Evolutionary conservation across 306 rosid genomes (phyloP).

Genomic region (Potentilla sterilis): DNA sequence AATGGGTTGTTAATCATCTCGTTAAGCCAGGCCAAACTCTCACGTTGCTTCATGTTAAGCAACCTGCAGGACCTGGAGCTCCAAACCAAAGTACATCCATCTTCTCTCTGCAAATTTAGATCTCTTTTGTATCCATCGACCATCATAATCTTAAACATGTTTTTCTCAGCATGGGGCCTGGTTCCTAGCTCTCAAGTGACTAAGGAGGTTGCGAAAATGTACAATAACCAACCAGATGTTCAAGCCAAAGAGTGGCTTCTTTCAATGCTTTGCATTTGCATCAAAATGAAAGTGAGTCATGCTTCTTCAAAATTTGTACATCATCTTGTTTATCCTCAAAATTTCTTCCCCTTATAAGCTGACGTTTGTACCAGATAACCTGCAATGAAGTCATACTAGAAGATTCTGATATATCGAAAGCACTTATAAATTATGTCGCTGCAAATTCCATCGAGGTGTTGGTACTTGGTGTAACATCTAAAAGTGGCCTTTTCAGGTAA

Average conservation of each 20-base stretch:
- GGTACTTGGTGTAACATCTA: constrained; percentile 68
- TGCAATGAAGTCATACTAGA: constrained; percentile 59
- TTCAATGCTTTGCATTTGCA: constrained; percentile 67
- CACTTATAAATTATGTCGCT: constrained; percentile 39
- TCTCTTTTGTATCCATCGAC: background rate
- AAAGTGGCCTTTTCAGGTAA: constrained; percentile 55
- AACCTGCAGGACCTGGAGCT: constrained; percentile 35
- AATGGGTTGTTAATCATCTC: constrained; percentile 78
- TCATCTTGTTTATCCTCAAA: background rate
- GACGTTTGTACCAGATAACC: constrained; percentile 40
- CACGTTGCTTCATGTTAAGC: constrained; percentile 62
- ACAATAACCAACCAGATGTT: constrained; percentile 17
- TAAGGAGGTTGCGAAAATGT: background rate
- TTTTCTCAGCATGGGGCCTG: constrained; percentile 40
- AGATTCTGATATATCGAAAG: constrained; percentile 49
- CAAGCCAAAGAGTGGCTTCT: constrained; percentile 58
- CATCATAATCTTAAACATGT: background rate
- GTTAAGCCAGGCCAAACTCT: constrained; percentile 56
- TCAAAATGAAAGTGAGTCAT: constrained; percentile 51
- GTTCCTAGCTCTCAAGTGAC: constrained; percentile 20
- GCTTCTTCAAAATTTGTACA: background rate
- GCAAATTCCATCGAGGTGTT: constrained; percentile 43
- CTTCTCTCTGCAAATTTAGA: background rate
- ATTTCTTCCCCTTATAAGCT: background rate
- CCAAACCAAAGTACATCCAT: constrained; percentile 33